Conservation (phyloP, 2,329 filamentous ascomycete genomes). For the Zopfia rhizophila region DNA sequence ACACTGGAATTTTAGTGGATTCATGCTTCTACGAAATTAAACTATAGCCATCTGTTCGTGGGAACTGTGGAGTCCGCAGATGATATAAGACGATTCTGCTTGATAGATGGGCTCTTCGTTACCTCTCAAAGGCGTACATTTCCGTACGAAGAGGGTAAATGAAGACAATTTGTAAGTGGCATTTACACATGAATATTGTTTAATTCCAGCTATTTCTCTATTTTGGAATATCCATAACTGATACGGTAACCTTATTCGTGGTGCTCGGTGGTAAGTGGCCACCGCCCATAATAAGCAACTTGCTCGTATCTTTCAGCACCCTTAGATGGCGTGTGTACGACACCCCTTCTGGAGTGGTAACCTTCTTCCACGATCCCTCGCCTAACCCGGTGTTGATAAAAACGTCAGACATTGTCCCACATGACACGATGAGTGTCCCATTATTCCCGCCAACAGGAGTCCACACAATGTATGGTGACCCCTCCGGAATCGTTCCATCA, state of each 20-base stretch:
- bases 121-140: no score
- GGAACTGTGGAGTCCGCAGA: no score
- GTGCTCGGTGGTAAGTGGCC: conserved; percentile 49
- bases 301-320: conserved; percentile 53
- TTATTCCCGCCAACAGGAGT: conserved; percentile 58
- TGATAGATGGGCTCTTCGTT: no score
- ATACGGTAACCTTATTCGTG: conserved; percentile 43
- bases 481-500: conserved; percentile 57
- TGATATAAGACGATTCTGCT: no score
- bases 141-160: no score
- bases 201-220: no score
- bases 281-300: conserved; percentile 55
- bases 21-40: no score
- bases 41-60: no score
- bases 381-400: conserved; percentile 61
- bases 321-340: conserved; percentile 60
- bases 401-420: conserved; percentile 53
- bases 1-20: no score
- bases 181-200: no score
- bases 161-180: no score
- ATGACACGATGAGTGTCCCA: conserved; percentile 62
- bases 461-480: conserved; percentile 65
- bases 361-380: conserved; percentile 58
- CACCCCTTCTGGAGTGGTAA: conserved; percentile 52
- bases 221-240: conserved; percentile 44